phyloP scores from a whole-genome alignment of 2,329 filamentous ascomycete genomes.

The Amylocarpus encephaloides region DNA sequence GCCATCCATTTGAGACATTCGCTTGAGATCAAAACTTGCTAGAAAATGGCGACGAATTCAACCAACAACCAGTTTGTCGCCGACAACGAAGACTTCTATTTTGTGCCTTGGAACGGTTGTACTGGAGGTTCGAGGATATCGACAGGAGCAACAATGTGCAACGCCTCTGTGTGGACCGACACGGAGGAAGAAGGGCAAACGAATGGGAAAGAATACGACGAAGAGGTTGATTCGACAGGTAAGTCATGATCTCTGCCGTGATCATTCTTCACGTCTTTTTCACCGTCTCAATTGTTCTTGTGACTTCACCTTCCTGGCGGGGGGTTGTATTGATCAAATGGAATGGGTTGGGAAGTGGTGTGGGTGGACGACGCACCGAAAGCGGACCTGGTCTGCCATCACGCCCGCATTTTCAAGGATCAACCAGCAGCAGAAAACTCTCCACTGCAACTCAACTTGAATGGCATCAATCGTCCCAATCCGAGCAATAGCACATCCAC shows the following conservation, averaged over 20 bases:
- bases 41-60: constrained; percentile 1
- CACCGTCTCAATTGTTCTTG: too few relatives aligned
- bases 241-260: not conserved
- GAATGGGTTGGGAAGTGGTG: not conserved
- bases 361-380: too few relatives aligned
- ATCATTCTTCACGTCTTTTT: not conserved
- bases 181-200: not conserved
- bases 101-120: constrained; percentile 18
- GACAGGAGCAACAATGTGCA: constrained; percentile 9
- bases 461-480: constrained; percentile 26
- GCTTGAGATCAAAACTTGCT: not conserved
- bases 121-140: constrained; percentile 4
- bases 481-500: constrained; percentile 8
- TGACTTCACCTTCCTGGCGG: not conserved
- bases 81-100: constrained; percentile 2
- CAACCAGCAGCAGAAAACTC: not conserved
- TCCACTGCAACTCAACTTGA: constrained; percentile 2
- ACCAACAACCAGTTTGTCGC: not conserved
- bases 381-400: too few relatives aligned
- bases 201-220: not conserved
- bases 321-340: not conserved
- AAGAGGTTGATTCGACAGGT: not conserved
- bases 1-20: constrained; percentile 5
- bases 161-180: constrained; percentile 7
- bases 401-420: too few relatives aligned